These are phyloP conservation scores for Didymella segeticola DNA, from an alignment of 2,329 filamentous ascomycete species.

Conservation along the genomic window DNA sequence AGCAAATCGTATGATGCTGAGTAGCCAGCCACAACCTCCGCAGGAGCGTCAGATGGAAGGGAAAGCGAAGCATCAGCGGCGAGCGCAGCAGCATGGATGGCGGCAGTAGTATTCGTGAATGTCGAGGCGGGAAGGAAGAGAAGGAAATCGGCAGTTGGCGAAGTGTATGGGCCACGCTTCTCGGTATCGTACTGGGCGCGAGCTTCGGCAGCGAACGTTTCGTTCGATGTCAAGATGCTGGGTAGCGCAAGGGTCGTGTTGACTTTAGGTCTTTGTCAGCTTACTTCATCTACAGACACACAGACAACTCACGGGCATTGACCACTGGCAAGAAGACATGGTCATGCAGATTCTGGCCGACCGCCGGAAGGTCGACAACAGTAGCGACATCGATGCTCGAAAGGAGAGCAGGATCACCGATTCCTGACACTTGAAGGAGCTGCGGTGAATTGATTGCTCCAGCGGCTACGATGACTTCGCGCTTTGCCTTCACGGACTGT, in stretches of 20 bases:
- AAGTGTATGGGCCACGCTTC: conserved; percentile 21
- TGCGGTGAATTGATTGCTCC: conserved; percentile 37
- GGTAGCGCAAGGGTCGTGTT: conserved; percentile 19
- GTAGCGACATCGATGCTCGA: conserved; percentile 25
- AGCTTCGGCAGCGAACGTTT: conserved; percentile 31
- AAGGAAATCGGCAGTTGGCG: conserved; percentile 31
- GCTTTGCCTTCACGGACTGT: conserved; percentile 25
- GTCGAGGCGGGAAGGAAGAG: conserved; percentile 30
- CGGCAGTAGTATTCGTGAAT: conserved; percentile 24
- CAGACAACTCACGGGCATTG: conserved; percentile 16
- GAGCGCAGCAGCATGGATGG: conserved; percentile 24
- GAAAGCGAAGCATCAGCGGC: conserved; percentile 24
- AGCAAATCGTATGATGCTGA: conserved; percentile 22
- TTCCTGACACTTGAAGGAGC: conserved; percentile 36
- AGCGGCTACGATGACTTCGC: conserved; percentile 36
- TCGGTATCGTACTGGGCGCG: conserved; percentile 22
- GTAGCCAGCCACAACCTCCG: conserved; percentile 29
- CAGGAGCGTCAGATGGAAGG: conserved; percentile 21
- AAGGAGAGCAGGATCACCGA: conserved; percentile 32
- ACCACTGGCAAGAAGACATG: conserved; percentile 22
- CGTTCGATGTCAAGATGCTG: conserved; percentile 19
- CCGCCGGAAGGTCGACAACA: conserved; percentile 33
- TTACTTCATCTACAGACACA: neutral
- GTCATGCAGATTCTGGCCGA: conserved; percentile 36
- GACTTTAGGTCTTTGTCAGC: conserved; percentile 10